Evolutionary conservation across 2,329 filamentous ascomycete genomes (phyloP).

Genomic region (Rutstroemia sydowiana): DNA sequence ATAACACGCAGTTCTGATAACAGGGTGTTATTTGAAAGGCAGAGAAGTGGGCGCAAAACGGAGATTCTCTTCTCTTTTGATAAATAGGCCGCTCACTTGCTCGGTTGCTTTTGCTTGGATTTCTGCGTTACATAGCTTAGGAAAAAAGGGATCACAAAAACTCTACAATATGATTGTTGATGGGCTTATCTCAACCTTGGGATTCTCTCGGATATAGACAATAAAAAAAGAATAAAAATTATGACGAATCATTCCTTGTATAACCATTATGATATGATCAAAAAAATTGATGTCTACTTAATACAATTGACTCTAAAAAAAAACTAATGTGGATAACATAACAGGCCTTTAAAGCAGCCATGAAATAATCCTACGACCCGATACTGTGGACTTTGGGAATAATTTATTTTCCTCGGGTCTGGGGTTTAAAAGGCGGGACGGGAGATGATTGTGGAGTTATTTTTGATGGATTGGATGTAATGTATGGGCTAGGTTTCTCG

Average conservation of each 20-base stretch:
- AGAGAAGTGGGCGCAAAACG: neutral
- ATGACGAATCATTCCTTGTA: too few relatives aligned
- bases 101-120: neutral
- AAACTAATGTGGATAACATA: too few relatives aligned
- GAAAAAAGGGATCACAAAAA: neutral
- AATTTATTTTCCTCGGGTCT: too few relatives aligned
- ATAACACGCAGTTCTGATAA: neutral
- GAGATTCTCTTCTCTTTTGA: neutral
- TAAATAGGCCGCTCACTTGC: neutral
- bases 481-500: neutral
- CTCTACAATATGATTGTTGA: neutral
- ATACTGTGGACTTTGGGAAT: neutral
- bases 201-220: too few relatives aligned
- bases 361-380: neutral
- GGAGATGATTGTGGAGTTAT: neutral
- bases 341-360: neutral
- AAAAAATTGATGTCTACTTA: too few relatives aligned
- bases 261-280: too few relatives aligned
- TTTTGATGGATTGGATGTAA: neutral
- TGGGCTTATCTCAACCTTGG: too few relatives aligned
- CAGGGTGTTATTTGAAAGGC: neutral
- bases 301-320: too few relatives aligned
- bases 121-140: neutral
- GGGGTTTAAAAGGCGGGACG: too few relatives aligned
- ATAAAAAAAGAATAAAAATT: too few relatives aligned